Base-by-base conservation (phyloP, 2,329 filamentous ascomycete genomes). In the Colletotrichum cuscutae region DNA sequence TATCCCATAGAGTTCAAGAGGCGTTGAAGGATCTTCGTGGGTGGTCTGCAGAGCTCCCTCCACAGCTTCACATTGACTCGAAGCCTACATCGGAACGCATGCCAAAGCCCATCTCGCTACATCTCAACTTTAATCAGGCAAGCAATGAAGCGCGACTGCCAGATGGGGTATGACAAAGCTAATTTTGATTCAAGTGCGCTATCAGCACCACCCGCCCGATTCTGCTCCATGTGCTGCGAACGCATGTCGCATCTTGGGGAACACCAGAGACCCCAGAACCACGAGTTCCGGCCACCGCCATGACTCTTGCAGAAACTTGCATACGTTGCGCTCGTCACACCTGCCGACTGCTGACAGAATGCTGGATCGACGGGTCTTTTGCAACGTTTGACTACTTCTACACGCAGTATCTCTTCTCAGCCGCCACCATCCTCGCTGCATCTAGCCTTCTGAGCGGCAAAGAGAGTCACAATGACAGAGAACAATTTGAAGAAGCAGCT, bases 351-450 rank as follows among this genome's bases (percentile, higher is more conserved):
- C 77, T 87, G 0, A 84, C 81, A 3, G 80, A 85, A 6, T 81
- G 81, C 13, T 87, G 86, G 86, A 82, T 86, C 2, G 81, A 85
- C 37, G 86, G 86, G 0, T 82, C 84, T 0, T 86, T 87, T 66
- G 78, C 82, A 0, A 86, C 82, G 0, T 86, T 87, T 58, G 86
- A 86, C 71, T 87, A 86, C 76, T 84, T 84, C 59, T 81, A 83
- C 76, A 83, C 83, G 0, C 84, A 86, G 59, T 86, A 86, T 53
- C 81, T 87, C 30, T 87, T 87, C 76, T 84, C 85, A 0, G 81
- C 84, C 0, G 80, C 84, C 2, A 85, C 82, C 0, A 81, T 86
- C 5, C 80, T 87, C 2, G 84, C 83, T 0, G 79, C 86, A 1
- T 86, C 86, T 2, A 84, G 82, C 49, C 76, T 86, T 0, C 77